phyloP scores from a whole-genome alignment of 129 eudicot species.

The Ambrosia artemisiifolia region DNA sequence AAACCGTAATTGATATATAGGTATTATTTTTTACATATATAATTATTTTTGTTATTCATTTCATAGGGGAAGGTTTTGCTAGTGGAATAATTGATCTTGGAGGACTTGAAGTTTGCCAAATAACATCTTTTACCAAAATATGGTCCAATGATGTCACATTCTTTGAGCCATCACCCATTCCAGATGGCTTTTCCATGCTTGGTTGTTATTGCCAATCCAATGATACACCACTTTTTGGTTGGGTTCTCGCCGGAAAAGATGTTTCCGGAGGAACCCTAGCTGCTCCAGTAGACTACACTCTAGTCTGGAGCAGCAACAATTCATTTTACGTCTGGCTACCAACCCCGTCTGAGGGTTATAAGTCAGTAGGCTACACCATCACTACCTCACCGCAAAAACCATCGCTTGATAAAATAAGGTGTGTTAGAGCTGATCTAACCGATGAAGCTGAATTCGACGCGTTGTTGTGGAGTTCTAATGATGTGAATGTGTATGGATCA shows the following conservation, averaged over 20 bases:
- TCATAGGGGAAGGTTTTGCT: constrained; percentile 47
- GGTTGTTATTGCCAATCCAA: constrained; percentile 47
- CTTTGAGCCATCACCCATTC: constrained; percentile 46
- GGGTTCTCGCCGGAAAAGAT: constrained; percentile 56
- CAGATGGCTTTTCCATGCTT: constrained; percentile 46
- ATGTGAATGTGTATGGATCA: constrained; percentile 26
- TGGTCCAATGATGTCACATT: constrained; percentile 45
- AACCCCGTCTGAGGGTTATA: constrained; percentile 51
- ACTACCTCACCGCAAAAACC: constrained; percentile 47
- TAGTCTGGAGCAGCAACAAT: constrained; percentile 40
- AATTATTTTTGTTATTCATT: background rate
- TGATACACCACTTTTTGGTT: constrained; percentile 40
- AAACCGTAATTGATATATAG: background rate
- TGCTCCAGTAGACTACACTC: constrained; percentile 51
- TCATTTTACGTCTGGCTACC: constrained; percentile 58
- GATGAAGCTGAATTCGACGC: constrained; percentile 30
- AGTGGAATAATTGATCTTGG: constrained; percentile 51
- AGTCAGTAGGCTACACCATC: constrained; percentile 43
- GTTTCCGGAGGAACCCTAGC: constrained; percentile 32
- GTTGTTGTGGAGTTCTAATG: constrained; percentile 38
- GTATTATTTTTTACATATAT: background rate
- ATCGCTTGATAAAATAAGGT: constrained; percentile 33
- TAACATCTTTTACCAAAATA: constrained; percentile 40
- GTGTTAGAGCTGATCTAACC: constrained; percentile 53
- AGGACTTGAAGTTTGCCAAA: constrained; percentile 45